Percentiles rank a stretch among this genome's conserved stretches.
Conservation (phyloP, 2,329 filamentous ascomycete species). For the Arthrobotrys conoides region DNA sequence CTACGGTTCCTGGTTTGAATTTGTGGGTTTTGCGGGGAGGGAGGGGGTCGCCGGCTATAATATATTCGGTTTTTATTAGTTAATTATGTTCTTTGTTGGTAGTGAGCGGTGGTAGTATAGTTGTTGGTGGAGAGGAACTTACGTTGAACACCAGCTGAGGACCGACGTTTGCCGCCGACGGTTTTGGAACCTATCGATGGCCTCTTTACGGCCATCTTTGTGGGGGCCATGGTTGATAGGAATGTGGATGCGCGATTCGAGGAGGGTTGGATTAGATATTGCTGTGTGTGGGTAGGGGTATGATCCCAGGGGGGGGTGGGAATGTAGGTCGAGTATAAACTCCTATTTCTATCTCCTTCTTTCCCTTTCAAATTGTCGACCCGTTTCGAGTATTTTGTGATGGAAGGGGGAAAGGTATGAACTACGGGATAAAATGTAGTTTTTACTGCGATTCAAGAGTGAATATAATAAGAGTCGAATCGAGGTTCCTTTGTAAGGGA, state of each 20-base stretch:
- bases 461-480: background rate
- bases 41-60: slow-evolving; percentile 83
- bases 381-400: background rate
- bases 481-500: too few species aligned
- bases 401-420: background rate
- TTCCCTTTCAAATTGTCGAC: background rate
- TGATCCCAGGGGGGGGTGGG: background rate
- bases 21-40: slow-evolving; percentile 72
- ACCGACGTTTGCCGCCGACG: slow-evolving; percentile 48
- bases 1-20: slow-evolving; percentile 84
- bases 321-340: too few species aligned
- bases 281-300: too few species aligned
- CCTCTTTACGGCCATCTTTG: slow-evolving; percentile 40
- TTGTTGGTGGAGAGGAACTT: slow-evolving; percentile 5
- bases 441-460: background rate
- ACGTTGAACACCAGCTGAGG: slow-evolving; percentile 53
- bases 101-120: too few species aligned
- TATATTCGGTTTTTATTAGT: background rate
- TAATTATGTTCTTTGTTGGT: background rate
- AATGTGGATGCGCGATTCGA: too few species aligned
- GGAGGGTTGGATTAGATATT: background rate
- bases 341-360: background rate
- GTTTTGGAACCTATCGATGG: slow-evolving; percentile 33
- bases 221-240: slow-evolving; percentile 36
- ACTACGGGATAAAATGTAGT: background rate